Evolutionary conservation across 1,284 basidiomycete species (phyloP).

Genomic region (Ceraceosorus guamensis): DNA sequence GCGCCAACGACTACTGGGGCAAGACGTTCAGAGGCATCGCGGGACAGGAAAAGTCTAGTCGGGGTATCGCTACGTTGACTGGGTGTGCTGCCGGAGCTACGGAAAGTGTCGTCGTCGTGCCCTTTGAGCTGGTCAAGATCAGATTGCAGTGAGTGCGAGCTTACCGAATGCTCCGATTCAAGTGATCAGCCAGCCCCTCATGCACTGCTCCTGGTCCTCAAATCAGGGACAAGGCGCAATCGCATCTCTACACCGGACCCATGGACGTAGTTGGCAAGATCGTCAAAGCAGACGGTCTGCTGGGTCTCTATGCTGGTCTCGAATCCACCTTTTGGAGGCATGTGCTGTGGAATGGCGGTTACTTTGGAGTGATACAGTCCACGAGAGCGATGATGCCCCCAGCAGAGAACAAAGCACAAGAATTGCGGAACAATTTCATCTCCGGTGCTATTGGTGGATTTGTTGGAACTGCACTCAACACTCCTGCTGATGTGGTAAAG

Average conservation of each 20-base stretch:
- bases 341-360: constrained; percentile 58
- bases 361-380: constrained; percentile 66
- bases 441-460: constrained; percentile 86
- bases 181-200: background rate
- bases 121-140: constrained; percentile 96
- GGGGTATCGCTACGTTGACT: constrained; percentile 74
- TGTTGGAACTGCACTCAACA: constrained; percentile 69
- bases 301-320: constrained; percentile 64
- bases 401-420: constrained; percentile 58
- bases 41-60: constrained; percentile 78
- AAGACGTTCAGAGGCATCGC: constrained; percentile 49
- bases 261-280: constrained; percentile 79
- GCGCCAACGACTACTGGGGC: constrained; percentile 83
- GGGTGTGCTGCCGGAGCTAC: constrained; percentile 91
- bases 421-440: constrained; percentile 83
- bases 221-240: constrained; percentile 18
- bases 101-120: constrained; percentile 80
- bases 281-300: constrained; percentile 65
- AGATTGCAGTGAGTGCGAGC: constrained; percentile 73
- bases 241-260: constrained; percentile 60
- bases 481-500: constrained; percentile 85
- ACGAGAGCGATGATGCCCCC: constrained; percentile 73
- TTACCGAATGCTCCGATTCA: constrained; percentile 59
- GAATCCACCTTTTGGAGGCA: constrained; percentile 39
- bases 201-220: background rate